Conservation (phyloP, 768 basidiomycete genomes). For the Podaxis sp. region DNA sequence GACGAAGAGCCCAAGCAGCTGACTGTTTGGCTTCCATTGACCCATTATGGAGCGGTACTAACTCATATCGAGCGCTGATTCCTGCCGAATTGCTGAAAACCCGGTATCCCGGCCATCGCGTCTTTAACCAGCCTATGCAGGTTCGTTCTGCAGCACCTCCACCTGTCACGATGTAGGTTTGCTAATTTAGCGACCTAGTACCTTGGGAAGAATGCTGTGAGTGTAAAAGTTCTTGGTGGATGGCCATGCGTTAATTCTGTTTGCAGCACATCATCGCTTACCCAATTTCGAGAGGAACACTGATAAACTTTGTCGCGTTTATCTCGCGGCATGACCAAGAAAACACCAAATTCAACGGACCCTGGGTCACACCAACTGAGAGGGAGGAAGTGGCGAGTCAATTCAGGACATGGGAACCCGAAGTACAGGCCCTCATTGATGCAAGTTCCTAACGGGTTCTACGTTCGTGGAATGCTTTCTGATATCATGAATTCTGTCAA, state of each 20-base stretch:
- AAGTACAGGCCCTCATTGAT: constrained; percentile 55
- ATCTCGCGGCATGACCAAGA: constrained; percentile 50
- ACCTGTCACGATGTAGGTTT: constrained; percentile 1
- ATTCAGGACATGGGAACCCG: constrained; percentile 59
- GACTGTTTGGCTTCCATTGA: constrained; percentile 43
- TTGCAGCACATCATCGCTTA: constrained; percentile 61
- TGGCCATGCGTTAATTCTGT: background rate
- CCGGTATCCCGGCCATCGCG: constrained; percentile 46
- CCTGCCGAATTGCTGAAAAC: constrained; percentile 45
- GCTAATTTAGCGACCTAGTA: constrained; percentile 40
- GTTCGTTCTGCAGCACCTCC: constrained; percentile 29
- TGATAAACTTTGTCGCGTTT: constrained; percentile 67
- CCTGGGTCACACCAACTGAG: constrained; percentile 51
- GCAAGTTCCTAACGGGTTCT: constrained; percentile 31
- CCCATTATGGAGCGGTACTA: constrained; percentile 59
- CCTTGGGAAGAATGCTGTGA: constrained; percentile 49
- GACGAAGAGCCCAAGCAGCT: constrained; percentile 36
- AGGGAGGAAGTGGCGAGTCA: constrained; percentile 42
- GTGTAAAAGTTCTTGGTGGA: constrained; percentile 19
- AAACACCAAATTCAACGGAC: constrained; percentile 44
- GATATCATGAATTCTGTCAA: constrained; percentile 11
- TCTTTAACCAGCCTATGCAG: constrained; percentile 46
- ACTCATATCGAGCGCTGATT: constrained; percentile 62
- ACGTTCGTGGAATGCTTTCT: background rate
- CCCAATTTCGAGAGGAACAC: constrained; percentile 55